phyloP scores from a whole-genome alignment of 2,329 filamentous ascomycete genomes.

The Nectriaceae sp. region DNA sequence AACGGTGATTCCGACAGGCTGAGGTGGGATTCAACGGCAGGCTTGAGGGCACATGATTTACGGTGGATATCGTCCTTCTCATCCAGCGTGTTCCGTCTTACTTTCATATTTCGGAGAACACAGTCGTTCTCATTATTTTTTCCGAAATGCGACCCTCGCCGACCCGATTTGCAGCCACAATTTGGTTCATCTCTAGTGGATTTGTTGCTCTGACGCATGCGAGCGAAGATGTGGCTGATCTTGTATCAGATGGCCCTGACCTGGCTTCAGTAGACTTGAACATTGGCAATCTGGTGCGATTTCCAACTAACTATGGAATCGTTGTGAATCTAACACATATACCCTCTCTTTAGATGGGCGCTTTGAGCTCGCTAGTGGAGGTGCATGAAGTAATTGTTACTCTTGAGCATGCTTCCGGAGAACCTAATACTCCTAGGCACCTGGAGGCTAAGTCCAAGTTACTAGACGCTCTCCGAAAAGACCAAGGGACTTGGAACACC shows the following conservation, averaged over 20 bases:
- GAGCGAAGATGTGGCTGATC: background rate
- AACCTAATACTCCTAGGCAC: conserved; percentile 28
- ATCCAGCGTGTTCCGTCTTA: no score
- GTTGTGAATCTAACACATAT: background rate
- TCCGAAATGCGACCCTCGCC: no score
- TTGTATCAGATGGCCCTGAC: background rate
- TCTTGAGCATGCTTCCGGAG: conserved; percentile 25
- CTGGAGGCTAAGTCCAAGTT: conserved; percentile 33
- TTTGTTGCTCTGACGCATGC: background rate
- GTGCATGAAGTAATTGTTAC: conserved; percentile 30
- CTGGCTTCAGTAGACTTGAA: background rate
- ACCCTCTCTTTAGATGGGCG: conserved; percentile 8
- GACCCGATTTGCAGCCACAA: no score
- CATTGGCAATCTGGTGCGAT: background rate
- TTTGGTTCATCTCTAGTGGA: background rate
- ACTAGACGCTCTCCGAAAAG: conserved; percentile 29
- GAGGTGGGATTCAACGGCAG: no score
- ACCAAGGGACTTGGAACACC: conserved; percentile 33
- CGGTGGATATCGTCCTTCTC: no score
- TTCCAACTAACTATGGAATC: no score
- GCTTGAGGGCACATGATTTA: no score
- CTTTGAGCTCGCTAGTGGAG: conserved; percentile 15
- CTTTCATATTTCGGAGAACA: no score
- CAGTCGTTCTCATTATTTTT: no score
- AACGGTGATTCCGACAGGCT: no score